phyloP scores from a whole-genome alignment of 257 asterid species.

The Paulownia fortunei region DNA sequence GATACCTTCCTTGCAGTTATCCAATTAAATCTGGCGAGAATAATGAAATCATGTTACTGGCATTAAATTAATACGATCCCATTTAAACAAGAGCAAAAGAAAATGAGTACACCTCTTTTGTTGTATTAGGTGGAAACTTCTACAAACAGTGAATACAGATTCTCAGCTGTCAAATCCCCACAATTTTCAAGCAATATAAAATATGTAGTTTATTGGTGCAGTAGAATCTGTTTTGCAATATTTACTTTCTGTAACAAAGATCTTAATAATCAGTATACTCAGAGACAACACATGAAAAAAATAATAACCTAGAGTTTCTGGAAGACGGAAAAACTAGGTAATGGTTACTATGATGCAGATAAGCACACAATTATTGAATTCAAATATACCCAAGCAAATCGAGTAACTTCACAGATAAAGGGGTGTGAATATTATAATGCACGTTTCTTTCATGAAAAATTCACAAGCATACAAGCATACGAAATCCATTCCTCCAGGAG shows the following conservation, averaged over 20 bases:
- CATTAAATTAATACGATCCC: constrained; percentile 1
- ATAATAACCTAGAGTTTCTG: neutral
- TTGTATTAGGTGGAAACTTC: neutral
- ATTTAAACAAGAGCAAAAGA: neutral
- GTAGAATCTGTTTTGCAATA: neutral
- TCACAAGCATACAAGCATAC: neutral
- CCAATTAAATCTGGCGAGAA: neutral
- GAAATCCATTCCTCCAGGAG: neutral
- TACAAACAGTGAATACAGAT: constrained; percentile 1
- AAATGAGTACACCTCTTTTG: neutral
- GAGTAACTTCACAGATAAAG: neutral
- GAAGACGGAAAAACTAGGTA: neutral
- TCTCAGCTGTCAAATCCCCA: neutral
- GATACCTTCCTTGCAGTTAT: neutral
- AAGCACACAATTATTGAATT: neutral
- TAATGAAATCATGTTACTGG: neutral
- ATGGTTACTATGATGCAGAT: neutral
- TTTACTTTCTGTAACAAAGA: neutral
- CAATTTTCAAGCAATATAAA: neutral
- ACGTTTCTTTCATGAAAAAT: neutral
- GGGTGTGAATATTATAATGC: neutral
- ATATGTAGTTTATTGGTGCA: neutral
- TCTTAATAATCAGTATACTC: neutral
- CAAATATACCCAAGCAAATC: neutral
- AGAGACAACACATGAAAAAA: neutral